These are phyloP conservation scores for Heterobasidion parviporum DNA, from an alignment of 1,284 basidiomycete genomes.

Conservation along the genomic window DNA sequence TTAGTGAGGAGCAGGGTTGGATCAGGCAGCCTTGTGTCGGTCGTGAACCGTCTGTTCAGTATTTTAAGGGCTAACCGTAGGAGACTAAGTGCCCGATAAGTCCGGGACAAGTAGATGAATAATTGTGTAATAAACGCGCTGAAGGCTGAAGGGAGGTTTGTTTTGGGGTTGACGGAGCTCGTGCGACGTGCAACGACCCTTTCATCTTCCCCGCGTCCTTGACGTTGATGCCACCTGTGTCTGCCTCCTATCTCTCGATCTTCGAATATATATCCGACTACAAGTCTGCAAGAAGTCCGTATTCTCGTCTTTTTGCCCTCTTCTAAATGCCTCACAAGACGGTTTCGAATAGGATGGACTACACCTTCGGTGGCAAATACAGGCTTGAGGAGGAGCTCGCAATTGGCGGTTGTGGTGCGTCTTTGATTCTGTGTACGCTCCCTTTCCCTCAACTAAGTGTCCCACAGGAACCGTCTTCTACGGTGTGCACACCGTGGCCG, in stretches of 20 bases:
- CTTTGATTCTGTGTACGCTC: neutral
- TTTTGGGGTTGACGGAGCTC: neutral
- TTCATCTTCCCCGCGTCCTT: neutral
- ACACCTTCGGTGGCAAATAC: slow-evolving; percentile 86
- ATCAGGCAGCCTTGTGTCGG: too few species aligned
- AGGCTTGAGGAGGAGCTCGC: slow-evolving; percentile 93
- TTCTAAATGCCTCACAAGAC: neutral
- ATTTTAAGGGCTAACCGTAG: too few species aligned
- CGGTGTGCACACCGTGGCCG: slow-evolving; percentile 91
- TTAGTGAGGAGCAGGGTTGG: too few species aligned
- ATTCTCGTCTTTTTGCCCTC: neutral
- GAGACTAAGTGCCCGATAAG: neutral
- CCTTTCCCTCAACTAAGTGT: slow-evolving; percentile 1
- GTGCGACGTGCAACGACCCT: neutral
- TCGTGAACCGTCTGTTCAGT: too few species aligned
- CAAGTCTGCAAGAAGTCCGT: neutral
- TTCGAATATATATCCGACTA: neutral
- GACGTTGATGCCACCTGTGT: slow-evolving; percentile 1
- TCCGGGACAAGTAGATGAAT: neutral
- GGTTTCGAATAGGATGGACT: slow-evolving; percentile 40
- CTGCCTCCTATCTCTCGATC: neutral
- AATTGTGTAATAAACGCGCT: neutral
- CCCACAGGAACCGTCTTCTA: slow-evolving; percentile 83
- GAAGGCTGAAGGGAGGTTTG: neutral
- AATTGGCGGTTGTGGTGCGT: slow-evolving; percentile 85